Evolutionary conservation across 345 rosid species (phyloP), one percentile per base, ranked within the genome.

Genomic region (Adansonia digitata): DNA sequence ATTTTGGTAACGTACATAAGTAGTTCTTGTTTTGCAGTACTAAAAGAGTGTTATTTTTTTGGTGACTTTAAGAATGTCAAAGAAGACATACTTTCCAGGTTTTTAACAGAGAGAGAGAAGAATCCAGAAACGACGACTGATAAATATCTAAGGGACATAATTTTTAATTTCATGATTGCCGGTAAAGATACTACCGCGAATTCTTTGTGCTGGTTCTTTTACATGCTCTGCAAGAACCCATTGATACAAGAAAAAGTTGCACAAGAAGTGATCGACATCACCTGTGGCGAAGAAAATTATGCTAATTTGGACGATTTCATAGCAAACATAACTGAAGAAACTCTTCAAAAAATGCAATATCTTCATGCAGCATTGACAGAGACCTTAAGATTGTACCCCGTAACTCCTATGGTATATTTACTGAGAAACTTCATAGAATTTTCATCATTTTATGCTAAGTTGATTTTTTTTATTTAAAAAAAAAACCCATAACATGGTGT

Each of bases 281-380:
- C 87, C 5, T 3, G 9, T 7, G 65, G 74, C 34, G 15, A 80
- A 39, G 80, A 42, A 49, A 35, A 66, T 24, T 76, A 77, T 46
- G 78, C 56, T 5, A 51, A 78, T 35, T 74, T 77, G 8, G 81
- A 82, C 27, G 84, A 77, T 22, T 90, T 91, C 57, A 37, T 84
- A 31, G 71, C 80, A 27, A 79, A 80, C 20, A 66, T 90, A 55
- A 84, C 79, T 0, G 89, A 86, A 76, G 79, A 34, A 35, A 78
- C 72, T 24, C 88, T 90, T 8, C 89, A 90, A 15, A 48, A 69
- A 61, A 87, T 90, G 95, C 93, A 90, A 24, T 91, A 91, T 80
- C 96, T 94, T 73, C 97, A 89, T 49, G 94, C 97, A 24, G 77
- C 92, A 2, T 81, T 93, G 73, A 80, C 93, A 7, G 98, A 93